Evolutionary conservation across 208 protist genomes (phyloP).

Genomic region (Leptomonas pyrrhocoris): DNA sequence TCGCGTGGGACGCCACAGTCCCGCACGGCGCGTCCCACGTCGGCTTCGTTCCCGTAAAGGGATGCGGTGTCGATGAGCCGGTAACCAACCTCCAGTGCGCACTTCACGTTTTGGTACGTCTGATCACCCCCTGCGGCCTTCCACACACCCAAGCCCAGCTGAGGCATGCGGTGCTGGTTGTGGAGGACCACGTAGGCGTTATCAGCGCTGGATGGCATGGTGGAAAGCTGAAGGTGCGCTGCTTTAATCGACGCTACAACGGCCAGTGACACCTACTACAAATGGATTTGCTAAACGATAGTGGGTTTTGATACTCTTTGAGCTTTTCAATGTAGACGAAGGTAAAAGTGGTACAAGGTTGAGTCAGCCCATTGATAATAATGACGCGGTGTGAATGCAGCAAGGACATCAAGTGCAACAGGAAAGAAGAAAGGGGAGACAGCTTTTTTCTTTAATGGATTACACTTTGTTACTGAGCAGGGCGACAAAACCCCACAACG

Average conservation of each 20-base stretch:
- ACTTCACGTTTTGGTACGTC: slow-evolving; percentile 41
- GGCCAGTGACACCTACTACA: too few relatives aligned
- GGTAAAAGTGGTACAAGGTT: too few relatives aligned
- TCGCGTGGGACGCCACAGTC: slow-evolving; percentile 72
- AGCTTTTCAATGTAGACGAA: too few relatives aligned
- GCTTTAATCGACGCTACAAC: neutral
- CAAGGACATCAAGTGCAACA: neutral
- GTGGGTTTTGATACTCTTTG: too few relatives aligned
- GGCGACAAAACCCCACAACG: too few relatives aligned
- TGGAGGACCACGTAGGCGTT: slow-evolving; percentile 35
- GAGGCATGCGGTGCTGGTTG: slow-evolving; percentile 68
- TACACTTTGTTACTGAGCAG: too few relatives aligned
- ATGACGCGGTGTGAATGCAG: too few relatives aligned
- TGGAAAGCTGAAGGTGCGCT: neutral
- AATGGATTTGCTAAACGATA: too few relatives aligned
- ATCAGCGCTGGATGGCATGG: neutral
- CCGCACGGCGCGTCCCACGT: slow-evolving; percentile 56
- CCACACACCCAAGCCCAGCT: slow-evolving; percentile 77
- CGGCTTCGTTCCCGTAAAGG: slow-evolving; percentile 85
- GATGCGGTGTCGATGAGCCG: slow-evolving; percentile 87
- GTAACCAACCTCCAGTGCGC: slow-evolving; percentile 78
- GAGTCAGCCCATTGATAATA: too few relatives aligned
- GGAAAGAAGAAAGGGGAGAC: neutral
- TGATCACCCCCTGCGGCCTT: slow-evolving; percentile 40
- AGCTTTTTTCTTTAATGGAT: neutral